phyloP scores from a whole-genome alignment of 441 rosid genomes.

The Viola pubescens region DNA sequence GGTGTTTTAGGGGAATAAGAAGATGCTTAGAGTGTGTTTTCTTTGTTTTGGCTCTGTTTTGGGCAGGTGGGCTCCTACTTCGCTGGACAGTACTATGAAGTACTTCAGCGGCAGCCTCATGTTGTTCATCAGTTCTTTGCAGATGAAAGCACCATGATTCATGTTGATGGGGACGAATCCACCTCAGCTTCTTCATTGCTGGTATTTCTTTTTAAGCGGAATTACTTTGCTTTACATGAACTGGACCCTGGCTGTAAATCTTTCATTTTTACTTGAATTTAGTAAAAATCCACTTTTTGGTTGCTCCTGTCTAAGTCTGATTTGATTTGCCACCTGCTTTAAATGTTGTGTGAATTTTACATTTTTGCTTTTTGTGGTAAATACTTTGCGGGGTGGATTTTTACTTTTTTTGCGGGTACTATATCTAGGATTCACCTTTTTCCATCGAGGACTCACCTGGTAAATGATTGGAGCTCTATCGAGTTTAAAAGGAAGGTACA shows the following conservation, averaged over 20 bases:
- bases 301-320: not conserved
- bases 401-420: too few species aligned
- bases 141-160: slow-evolving; percentile 71
- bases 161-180: slow-evolving; percentile 53
- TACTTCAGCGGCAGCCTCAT: slow-evolving; percentile 71
- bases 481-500: not conserved
- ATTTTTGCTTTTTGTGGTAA: not conserved
- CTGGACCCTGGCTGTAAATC: not conserved
- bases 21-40: not conserved
- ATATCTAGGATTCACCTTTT: too few species aligned
- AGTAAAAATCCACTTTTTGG: too few species aligned
- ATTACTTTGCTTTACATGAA: not conserved
- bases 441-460: too few species aligned
- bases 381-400: not conserved
- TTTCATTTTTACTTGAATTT: not conserved
- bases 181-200: slow-evolving; percentile 67
- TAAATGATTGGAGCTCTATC: too few species aligned
- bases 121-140: slow-evolving; percentile 76
- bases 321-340: not conserved
- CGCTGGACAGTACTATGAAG: slow-evolving; percentile 84
- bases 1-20: not conserved
- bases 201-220: slow-evolving; percentile 27
- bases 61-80: slow-evolving; percentile 81
- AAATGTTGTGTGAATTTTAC: not conserved
- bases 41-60: slow-evolving; percentile 8